Conservation (phyloP, 108 stramenopile species). For the Pseudonitzschia multiseries region DNA sequence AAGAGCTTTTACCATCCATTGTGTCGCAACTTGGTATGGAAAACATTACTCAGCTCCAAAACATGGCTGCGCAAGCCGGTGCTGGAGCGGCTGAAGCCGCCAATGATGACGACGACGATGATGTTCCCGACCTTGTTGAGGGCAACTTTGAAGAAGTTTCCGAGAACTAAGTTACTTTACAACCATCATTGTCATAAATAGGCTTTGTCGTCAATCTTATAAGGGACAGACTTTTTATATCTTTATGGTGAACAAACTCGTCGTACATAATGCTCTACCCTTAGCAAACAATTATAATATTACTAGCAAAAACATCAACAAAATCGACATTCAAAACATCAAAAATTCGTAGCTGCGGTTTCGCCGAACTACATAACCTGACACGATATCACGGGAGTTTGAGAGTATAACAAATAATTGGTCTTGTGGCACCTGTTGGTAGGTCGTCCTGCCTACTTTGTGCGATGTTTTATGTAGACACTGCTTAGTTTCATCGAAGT, state of each 20-base stretch:
- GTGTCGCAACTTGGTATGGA: slow-evolving; percentile 96
- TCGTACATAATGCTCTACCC: not conserved
- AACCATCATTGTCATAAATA: not conserved
- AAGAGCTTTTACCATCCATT: slow-evolving; percentile 94
- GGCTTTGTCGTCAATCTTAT: not conserved
- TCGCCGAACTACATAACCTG: too few relatives aligned
- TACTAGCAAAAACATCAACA: not conserved
- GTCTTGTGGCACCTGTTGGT: too few relatives aligned
- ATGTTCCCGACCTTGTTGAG: slow-evolving; percentile 96
- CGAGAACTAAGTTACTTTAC: slow-evolving; percentile 34
- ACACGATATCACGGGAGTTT: too few relatives aligned
- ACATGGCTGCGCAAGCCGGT: slow-evolving; percentile 63
- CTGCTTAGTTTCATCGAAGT: too few relatives aligned
- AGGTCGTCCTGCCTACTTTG: too few relatives aligned
- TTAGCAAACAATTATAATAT: not conserved
- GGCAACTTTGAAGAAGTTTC: slow-evolving; percentile 94
- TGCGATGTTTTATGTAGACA: too few relatives aligned
- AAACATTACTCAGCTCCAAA: slow-evolving; percentile 84
- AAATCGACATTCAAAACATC: too few relatives aligned
- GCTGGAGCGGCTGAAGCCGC: slow-evolving; percentile 46
- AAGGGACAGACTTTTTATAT: slow-evolving; percentile 1
- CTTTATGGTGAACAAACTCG: not conserved
- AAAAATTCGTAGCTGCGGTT: too few relatives aligned
- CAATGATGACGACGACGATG: slow-evolving; percentile 85
- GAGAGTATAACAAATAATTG: too few relatives aligned